Conservation (phyloP, 2,329 filamentous ascomycete genomes). For the Incumbomyces lentus region DNA sequence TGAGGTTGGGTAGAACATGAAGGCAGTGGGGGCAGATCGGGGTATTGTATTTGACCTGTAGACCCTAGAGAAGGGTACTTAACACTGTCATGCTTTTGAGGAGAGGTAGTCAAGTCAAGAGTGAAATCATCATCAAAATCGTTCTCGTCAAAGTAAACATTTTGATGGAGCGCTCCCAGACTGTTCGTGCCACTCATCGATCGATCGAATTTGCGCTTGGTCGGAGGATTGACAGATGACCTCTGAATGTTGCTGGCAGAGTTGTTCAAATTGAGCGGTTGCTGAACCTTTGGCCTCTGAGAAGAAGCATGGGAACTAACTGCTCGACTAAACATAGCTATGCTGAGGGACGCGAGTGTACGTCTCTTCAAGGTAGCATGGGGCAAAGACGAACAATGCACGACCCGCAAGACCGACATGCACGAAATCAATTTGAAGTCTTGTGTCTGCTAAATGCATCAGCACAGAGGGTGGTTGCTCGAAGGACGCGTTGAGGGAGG, state of each 20-base stretch:
- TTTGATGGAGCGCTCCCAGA: conserved; percentile 35
- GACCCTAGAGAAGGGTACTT: conserved; percentile 12
- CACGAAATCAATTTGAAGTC: background rate
- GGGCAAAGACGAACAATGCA: conserved; percentile 10
- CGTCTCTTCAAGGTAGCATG: conserved; percentile 14
- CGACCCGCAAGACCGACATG: conserved; percentile 3
- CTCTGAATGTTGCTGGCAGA: conserved; percentile 11
- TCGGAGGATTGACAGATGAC: background rate
- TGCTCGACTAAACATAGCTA: conserved; percentile 16
- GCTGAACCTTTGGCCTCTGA: conserved; percentile 10
- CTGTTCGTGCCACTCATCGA: conserved; percentile 18
- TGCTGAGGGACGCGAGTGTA: conserved; percentile 12
- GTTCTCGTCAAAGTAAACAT: conserved; percentile 60
- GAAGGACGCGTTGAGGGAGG: too few species aligned
- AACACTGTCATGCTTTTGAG: conserved; percentile 32
- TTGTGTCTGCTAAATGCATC: background rate
- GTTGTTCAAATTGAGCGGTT: conserved; percentile 11
- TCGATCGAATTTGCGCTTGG: conserved; percentile 20
- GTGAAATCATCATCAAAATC: conserved; percentile 81
- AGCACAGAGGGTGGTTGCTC: too few species aligned
- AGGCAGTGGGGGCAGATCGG: conserved; percentile 24
- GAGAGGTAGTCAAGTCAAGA: conserved; percentile 58
- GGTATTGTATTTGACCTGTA: conserved; percentile 24
- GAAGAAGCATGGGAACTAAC: conserved; percentile 13
- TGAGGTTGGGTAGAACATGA: background rate